Conservation (phyloP, 768 basidiomycete species). For the Tylopilus rubrobrunneus region DNA sequence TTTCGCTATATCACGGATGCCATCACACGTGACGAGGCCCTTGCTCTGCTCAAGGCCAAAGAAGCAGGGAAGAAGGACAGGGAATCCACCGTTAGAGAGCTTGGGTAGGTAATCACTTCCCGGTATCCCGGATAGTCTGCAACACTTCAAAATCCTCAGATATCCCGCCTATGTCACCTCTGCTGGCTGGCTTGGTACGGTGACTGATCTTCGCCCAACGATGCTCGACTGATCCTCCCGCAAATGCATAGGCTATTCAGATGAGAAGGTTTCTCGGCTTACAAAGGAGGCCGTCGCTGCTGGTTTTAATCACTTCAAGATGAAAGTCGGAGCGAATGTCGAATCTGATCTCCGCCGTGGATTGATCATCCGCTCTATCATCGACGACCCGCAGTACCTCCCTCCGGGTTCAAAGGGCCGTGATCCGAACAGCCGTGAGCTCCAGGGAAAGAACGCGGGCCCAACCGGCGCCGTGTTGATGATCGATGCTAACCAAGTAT, state of each 20-base stretch:
- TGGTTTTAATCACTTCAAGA: conserved; percentile 99
- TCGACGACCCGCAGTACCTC: conserved; percentile 86
- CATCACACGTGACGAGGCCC: conserved; percentile 87
- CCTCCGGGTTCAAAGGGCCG: conserved; percentile 55
- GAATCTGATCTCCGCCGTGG: conserved; percentile 84
- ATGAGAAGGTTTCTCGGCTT: conserved; percentile 85
- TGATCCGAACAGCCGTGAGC: conserved; percentile 56
- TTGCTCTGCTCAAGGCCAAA: conserved; percentile 74
- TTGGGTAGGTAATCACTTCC: conserved; percentile 45
- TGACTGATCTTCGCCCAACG: not conserved
- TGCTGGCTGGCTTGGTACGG: conserved; percentile 81
- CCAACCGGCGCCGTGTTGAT: conserved; percentile 92
- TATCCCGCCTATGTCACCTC: conserved; percentile 95
- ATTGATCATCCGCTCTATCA: conserved; percentile 86
- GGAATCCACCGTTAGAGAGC: conserved; percentile 61
- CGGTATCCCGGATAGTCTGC: not conserved
- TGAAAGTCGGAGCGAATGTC: conserved; percentile 90
- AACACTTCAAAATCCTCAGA: conserved; percentile 33
- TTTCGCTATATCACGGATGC: conserved; percentile 93
- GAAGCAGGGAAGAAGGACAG: conserved; percentile 75
- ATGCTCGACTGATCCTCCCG: conserved; percentile 5
- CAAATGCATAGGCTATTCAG: conserved; percentile 63
- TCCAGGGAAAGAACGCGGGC: conserved; percentile 89
- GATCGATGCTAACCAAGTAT: conserved; percentile 97
- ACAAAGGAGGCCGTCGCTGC: conserved; percentile 80